Percentiles rank a stretch among this genome's conserved stretches.
Conservation (phyloP, 495 filamentous ascomycete genomes). For the Melanomma pulvis-pyrius region DNA sequence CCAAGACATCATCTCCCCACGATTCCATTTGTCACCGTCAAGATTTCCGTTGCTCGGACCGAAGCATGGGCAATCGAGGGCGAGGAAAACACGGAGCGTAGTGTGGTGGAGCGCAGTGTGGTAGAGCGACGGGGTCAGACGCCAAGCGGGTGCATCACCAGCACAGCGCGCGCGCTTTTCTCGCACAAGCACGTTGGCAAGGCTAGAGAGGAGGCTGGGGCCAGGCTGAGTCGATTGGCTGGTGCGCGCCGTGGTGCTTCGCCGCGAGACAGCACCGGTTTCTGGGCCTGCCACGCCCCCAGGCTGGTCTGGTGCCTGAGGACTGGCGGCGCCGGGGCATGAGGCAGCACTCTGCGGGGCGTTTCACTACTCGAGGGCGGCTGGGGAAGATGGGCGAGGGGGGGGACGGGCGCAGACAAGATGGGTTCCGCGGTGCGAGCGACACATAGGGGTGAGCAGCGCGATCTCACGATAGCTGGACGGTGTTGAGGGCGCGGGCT, state of each 20-base stretch:
- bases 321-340: not conserved
- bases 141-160: not conserved
- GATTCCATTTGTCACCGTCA: constrained; percentile 17
- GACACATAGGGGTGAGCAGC: too few species aligned
- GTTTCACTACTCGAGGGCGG: too few species aligned
- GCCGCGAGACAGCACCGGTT: constrained; percentile 4
- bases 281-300: constrained; percentile 8
- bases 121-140: not conserved
- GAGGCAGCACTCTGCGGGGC: too few species aligned
- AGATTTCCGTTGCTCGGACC: not conserved
- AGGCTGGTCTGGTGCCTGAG: constrained; percentile 8
- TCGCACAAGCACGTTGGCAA: constrained; percentile 15
- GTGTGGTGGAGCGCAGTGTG: not conserved
- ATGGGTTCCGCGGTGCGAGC: too few species aligned
- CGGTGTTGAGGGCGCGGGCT: not conserved
- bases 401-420: too few species aligned
- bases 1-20: not conserved
- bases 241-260: constrained; percentile 1
- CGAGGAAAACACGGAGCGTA: too few species aligned
- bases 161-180: constrained; percentile 1
- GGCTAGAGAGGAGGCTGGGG: not conserved
- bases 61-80: not conserved
- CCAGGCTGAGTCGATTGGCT: constrained; percentile 14
- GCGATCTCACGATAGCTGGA: not conserved
- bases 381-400: too few species aligned